phyloP scores from a whole-genome alignment of 2,329 filamentous ascomycete species.

The Phyllosticta capitalensis region DNA sequence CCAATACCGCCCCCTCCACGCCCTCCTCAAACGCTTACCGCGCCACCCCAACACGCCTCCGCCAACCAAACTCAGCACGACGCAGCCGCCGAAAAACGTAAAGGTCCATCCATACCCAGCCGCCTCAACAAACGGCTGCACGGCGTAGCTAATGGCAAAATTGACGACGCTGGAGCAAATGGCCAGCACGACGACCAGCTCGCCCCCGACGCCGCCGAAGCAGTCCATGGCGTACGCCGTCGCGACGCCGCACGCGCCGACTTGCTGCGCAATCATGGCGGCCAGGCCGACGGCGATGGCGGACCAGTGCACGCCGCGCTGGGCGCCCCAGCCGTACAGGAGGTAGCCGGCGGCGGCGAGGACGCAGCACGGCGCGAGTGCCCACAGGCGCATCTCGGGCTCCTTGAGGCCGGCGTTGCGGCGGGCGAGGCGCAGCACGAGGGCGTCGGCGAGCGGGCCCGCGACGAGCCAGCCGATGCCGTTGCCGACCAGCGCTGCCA shows the following conservation, averaged over 20 bases:
- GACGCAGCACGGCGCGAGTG: slow-evolving; percentile 22
- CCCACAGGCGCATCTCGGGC: slow-evolving; percentile 38
- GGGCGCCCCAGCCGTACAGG: slow-evolving; percentile 31
- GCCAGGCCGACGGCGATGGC: slow-evolving; percentile 28
- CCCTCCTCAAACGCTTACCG: slow-evolving; percentile 26
- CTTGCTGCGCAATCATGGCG: slow-evolving; percentile 33
- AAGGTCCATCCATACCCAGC: slow-evolving; percentile 23
- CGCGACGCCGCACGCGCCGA: slow-evolving; percentile 30
- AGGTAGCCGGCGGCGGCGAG: slow-evolving; percentile 29
- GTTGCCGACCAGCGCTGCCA: slow-evolving; percentile 17
- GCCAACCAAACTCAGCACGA: slow-evolving; percentile 18
- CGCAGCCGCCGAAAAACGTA: slow-evolving; percentile 27
- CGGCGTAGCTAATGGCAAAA: slow-evolving; percentile 20
- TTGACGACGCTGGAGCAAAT: slow-evolving; percentile 7
- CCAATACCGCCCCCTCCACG: slow-evolving; percentile 10
- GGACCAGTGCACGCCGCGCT: slow-evolving; percentile 25
- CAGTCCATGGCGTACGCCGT: slow-evolving; percentile 36
- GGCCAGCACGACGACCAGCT: slow-evolving; percentile 9
- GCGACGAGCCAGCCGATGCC: slow-evolving; percentile 12
- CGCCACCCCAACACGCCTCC: slow-evolving; percentile 21
- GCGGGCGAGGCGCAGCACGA: slow-evolving; percentile 23
- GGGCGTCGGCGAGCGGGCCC: slow-evolving; percentile 14
- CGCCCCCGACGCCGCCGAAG: slow-evolving; percentile 20
- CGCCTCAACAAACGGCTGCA: slow-evolving; percentile 32
- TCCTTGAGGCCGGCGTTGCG: slow-evolving; percentile 28